Evolutionary conservation across 495 filamentous ascomycete species (phyloP), one percentile per base, ranked within the genome.

Genomic region (Aspergillus kassunensis): DNA sequence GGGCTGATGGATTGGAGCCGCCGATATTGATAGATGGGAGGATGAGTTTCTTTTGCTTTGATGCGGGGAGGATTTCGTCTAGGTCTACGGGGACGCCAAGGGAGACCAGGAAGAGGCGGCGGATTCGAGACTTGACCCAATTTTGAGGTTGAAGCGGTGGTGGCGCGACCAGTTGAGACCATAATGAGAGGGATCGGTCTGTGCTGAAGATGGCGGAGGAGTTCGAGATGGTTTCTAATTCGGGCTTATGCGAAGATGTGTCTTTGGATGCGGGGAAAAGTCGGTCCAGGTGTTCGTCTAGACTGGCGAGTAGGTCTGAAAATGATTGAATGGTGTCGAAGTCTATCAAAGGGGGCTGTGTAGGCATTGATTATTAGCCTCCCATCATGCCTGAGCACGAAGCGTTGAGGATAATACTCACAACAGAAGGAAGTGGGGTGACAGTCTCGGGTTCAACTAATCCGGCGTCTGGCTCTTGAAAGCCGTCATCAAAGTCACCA

Each of bases 21-120:
- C 74, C 69, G 13, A 85, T 69, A 60, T 87, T 81, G 44, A 93
- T 84, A 2, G 89, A 93, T 6, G 93, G 95, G 3, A 99, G 80
- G 16, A 99, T 79, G 20, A 99, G 85, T 61, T 97, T 96, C 78
- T 97, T 97, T 64, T 97, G 95, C 69, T 96, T 97, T 30, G 89
- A 92, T 2, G 91, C 89, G 2, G 93, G 93, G 16, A 97, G 80
- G 53, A 97, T 97, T 72, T 97, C 93, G 67, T 99, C 93, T 2
- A 99, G 78, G 58, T 99, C 93, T 41, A 99, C 86, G 5, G 93
- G 93, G 1, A 99, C 93, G 13, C 93, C 93, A 4, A 99, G 80
- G 10, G 89, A 95, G 33, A 99, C 93, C 29, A 99, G 82, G 69
- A 99, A 99, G 33, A 97, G 81, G 9, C 93, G 88, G 46, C 93